A percentile compares a stretch with the other conserved stretches of the same genome.
phyloP scores from a whole-genome alignment of 1,284 basidiomycete genomes.

The Tilletia caries region DNA sequence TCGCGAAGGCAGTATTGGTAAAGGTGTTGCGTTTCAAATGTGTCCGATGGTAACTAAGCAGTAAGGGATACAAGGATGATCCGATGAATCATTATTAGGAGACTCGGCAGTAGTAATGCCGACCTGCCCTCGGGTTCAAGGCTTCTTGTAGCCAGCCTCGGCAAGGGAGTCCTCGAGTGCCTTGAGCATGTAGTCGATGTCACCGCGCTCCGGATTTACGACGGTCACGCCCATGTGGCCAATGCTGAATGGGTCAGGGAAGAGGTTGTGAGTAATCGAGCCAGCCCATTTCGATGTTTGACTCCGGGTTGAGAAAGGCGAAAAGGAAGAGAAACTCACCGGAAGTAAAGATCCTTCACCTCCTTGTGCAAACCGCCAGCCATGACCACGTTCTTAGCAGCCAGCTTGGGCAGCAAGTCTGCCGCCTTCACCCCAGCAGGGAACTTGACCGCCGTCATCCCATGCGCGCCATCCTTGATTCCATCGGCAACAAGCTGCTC shows the following conservation, averaged over 20 bases:
- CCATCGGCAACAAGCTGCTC: slow-evolving; percentile 48
- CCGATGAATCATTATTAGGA: no score
- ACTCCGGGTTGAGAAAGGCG: background rate
- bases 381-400: slow-evolving; percentile 71
- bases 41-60: no score
- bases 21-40: no score
- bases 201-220: slow-evolving; percentile 61
- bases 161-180: slow-evolving; percentile 63
- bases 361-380: slow-evolving; percentile 85
- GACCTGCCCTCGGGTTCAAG: no score
- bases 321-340: slow-evolving; percentile 15
- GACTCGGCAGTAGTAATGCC: no score
- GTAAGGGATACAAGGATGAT: no score
- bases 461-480: slow-evolving; percentile 50
- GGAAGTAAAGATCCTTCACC: slow-evolving; percentile 69
- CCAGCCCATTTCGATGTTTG: background rate
- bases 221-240: slow-evolving; percentile 87
- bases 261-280: background rate
- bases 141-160: slow-evolving; percentile 56
- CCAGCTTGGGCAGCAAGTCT: slow-evolving; percentile 57
- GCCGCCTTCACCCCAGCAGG: slow-evolving; percentile 46
- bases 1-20: no score
- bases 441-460: slow-evolving; percentile 52
- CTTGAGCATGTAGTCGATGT: slow-evolving; percentile 71
- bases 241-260: slow-evolving; percentile 41